Evolutionary conservation across 345 rosid species (phyloP), one percentile per base, ranked within the genome.

Genomic region (Pugionium dolabratum): DNA sequence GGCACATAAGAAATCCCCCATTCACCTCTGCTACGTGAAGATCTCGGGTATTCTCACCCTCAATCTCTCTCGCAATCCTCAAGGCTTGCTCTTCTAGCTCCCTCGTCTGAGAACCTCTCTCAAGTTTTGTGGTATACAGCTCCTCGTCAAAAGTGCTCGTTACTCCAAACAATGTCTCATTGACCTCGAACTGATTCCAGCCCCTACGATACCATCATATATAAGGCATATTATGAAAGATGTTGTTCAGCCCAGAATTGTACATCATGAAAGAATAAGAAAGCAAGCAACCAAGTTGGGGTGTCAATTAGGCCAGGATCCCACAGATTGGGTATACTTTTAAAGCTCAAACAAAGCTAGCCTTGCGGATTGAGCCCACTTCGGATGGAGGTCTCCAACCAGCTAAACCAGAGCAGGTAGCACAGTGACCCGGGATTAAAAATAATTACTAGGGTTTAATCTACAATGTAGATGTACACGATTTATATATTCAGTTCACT

Each of bases 21-120:
- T 66, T 51, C 67, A 86, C 99, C 91, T 94, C 97, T n/a, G 99
- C 99, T 74, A 87, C 75, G 77, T 94, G 99, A 81, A 84, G 86
- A 73, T 94, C 97, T 50, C 69, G 67, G 4, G 97, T 90, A 18
- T 82, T 95, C 75, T 90, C 95, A 54, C 96, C 83, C 87, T 83
- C 96, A 61, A 88, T 94, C 84, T 94, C 99, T 81, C 80, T 81
- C 2, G 99, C 99, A 73, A 94, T 90, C 75, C 95, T 87, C 63
- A 40, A 58, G 67, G 99, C 99, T 77, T 87, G 86, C 76, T 74
- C 87, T 81, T 88, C 96, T 72, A 78, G 57, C 48, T 85, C 87
- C 70, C 80, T 82, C 62, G 42, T 82, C 43, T 59, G 75, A 67
- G 96, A 95, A 75, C 95, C 97, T 79, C 81, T 90, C 75, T 86